phyloP scores from a whole-genome alignment of 1,139 yeast species.

The Yamadazyma jaroonii region DNA sequence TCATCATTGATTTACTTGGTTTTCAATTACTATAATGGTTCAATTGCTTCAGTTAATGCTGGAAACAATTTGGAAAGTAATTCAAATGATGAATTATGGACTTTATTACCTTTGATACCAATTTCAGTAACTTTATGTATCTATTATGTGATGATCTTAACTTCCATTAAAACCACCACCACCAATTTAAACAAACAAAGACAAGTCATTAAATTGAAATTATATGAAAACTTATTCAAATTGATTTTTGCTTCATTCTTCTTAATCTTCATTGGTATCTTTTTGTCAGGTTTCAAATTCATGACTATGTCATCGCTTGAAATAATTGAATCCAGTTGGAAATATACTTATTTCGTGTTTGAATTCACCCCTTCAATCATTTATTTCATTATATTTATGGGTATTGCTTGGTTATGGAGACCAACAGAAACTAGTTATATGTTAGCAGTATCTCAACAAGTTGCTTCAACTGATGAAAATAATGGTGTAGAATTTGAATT shows the following conservation, averaged over 20 bases:
- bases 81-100: slow-evolving; percentile 22
- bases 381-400: slow-evolving; percentile 78
- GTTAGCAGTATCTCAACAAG: slow-evolving; percentile 91
- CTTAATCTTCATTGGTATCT: slow-evolving; percentile 52
- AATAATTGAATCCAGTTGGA: slow-evolving; percentile 87
- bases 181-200: slow-evolving; percentile 75
- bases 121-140: slow-evolving; percentile 65
- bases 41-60: slow-evolving; percentile 18
- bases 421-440: slow-evolving; percentile 95
- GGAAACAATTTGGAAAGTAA: slow-evolving; percentile 19
- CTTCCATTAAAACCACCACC: slow-evolving; percentile 73
- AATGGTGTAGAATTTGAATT: slow-evolving; percentile 65
- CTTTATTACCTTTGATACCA: slow-evolving; percentile 58
- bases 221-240: slow-evolving; percentile 78
- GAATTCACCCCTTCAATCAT: slow-evolving; percentile 96
- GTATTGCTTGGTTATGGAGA: slow-evolving; percentile 92
- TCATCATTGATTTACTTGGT: slow-evolving; percentile 68
- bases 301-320: slow-evolving; percentile 74
- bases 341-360: slow-evolving; percentile 78
- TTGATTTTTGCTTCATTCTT: slow-evolving; percentile 68
- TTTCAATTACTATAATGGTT: slow-evolving; percentile 52
- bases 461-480: slow-evolving; percentile 67
- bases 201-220: slow-evolving; percentile 84
- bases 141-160: slow-evolving; percentile 73
- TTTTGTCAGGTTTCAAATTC: slow-evolving; percentile 67